Evolutionary conservation across 2,329 filamentous ascomycete species (phyloP).

Genomic region (Colletotrichum cordylinicola): DNA sequence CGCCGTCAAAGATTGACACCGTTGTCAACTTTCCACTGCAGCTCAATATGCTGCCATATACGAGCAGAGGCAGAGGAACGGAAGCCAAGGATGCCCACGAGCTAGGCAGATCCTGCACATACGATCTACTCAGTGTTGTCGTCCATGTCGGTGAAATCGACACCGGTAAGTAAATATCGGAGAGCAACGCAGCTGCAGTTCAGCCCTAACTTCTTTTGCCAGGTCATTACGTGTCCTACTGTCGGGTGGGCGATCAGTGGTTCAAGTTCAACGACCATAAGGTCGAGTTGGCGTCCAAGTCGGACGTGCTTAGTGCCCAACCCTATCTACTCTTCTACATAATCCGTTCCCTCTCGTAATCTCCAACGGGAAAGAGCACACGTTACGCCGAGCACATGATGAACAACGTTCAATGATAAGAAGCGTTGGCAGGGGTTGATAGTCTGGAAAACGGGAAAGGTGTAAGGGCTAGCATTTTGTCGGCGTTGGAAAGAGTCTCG

Average conservation of each 20-base stretch:
- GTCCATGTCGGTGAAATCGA: slow-evolving; percentile 94
- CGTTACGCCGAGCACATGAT: neutral
- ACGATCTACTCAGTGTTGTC: slow-evolving; percentile 88
- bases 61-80: slow-evolving; percentile 65
- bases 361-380: too few species aligned
- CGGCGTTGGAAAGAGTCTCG: slow-evolving; percentile 20
- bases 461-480: slow-evolving; percentile 2
- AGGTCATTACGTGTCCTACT: slow-evolving; percentile 88
- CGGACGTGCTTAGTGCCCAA: slow-evolving; percentile 84
- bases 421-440: neutral
- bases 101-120: slow-evolving; percentile 72
- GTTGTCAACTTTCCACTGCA: slow-evolving; percentile 85
- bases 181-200: neutral
- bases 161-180: slow-evolving; percentile 75
- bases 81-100: slow-evolving; percentile 59
- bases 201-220: neutral
- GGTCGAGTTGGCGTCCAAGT: slow-evolving; percentile 82
- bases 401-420: neutral
- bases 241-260: slow-evolving; percentile 86
- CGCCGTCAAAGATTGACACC: slow-evolving; percentile 86
- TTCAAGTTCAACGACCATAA: slow-evolving; percentile 96
- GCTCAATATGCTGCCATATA: slow-evolving; percentile 91
- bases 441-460: neutral
- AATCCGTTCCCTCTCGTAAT: slow-evolving; percentile 63
- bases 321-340: slow-evolving; percentile 93